Conservation (phyloP, 169 alveolate species). For the Plasmodium chabaudi region DNA sequence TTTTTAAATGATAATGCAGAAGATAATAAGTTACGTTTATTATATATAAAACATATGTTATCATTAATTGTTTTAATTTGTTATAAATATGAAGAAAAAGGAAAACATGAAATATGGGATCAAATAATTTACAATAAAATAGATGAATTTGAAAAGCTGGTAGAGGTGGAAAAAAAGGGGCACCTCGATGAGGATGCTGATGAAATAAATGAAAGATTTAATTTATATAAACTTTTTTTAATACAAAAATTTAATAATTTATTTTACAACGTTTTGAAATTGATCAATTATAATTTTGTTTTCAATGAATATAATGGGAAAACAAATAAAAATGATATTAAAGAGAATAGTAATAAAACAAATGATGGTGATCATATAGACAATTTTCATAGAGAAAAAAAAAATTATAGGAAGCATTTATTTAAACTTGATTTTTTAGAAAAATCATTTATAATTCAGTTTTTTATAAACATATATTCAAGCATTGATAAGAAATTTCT, state of each 20-base stretch:
- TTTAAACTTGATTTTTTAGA: slow-evolving; percentile 52
- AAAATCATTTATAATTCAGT: slow-evolving; percentile 37
- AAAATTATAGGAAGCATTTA: slow-evolving; percentile 9
- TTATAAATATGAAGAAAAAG: slow-evolving; percentile 76
- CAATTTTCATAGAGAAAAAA: neutral
- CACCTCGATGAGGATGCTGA: neutral
- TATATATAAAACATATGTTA: slow-evolving; percentile 57
- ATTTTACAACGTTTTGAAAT: slow-evolving; percentile 61
- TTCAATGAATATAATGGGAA: slow-evolving; percentile 14
- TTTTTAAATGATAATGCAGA: slow-evolving; percentile 4
- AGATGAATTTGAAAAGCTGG: slow-evolving; percentile 74
- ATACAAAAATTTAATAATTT: slow-evolving; percentile 56
- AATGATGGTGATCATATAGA: neutral
- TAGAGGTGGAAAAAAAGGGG: slow-evolving; percentile 31
- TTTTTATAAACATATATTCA: slow-evolving; percentile 73
- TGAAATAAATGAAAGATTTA: slow-evolving; percentile 37
- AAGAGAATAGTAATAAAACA: neutral
- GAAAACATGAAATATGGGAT: slow-evolving; percentile 75
- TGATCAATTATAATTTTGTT: slow-evolving; percentile 66
- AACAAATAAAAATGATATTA: neutral
- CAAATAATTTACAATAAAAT: slow-evolving; percentile 52
- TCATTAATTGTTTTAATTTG: slow-evolving; percentile 66
- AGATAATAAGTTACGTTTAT: neutral
- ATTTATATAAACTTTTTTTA: slow-evolving; percentile 59
- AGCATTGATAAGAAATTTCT: slow-evolving; percentile 73